These are phyloP conservation scores for Cladorrhinum samala DNA, from an alignment of 495 filamentous ascomycete species.

Conservation along the genomic window DNA sequence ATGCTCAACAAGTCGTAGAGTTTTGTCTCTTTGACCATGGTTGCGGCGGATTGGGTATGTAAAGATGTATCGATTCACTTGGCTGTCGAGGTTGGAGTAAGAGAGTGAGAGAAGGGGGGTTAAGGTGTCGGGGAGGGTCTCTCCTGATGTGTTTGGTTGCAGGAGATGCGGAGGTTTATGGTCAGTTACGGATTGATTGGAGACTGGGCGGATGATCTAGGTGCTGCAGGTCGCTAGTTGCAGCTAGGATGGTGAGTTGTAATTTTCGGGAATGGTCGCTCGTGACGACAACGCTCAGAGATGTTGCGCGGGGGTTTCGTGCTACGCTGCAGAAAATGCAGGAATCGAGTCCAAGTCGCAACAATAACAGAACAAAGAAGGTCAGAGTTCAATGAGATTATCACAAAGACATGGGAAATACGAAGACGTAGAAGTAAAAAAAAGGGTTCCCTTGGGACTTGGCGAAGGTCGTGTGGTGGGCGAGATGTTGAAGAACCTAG, in stretches of 20 bases:
- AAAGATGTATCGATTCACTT: neutral
- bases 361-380: conserved; percentile 2
- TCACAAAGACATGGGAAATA: neutral
- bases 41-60: conserved; percentile 19
- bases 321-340: neutral
- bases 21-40: conserved; percentile 82
- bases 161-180: conserved; percentile 2
- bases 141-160: conserved; percentile 14
- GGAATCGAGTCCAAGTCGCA: conserved; percentile 1
- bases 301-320: conserved; percentile 8
- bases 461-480: conserved; percentile 10
- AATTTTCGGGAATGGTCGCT: conserved; percentile 8
- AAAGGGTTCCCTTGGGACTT: conserved; percentile 16
- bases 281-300: conserved; percentile 5
- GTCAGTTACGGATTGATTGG: conserved; percentile 8
- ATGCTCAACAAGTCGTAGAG: conserved; percentile 73
- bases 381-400: neutral
- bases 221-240: conserved; percentile 17
- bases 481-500: conserved; percentile 28
- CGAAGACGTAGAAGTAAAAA: conserved; percentile 9
- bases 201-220: conserved; percentile 7
- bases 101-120: neutral
- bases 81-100: neutral
- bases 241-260: conserved; percentile 7
- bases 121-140: conserved; percentile 1